Evolutionary conservation across 2,329 filamentous ascomycete species (phyloP).

Genomic region (Parastagonospora avenae): DNA sequence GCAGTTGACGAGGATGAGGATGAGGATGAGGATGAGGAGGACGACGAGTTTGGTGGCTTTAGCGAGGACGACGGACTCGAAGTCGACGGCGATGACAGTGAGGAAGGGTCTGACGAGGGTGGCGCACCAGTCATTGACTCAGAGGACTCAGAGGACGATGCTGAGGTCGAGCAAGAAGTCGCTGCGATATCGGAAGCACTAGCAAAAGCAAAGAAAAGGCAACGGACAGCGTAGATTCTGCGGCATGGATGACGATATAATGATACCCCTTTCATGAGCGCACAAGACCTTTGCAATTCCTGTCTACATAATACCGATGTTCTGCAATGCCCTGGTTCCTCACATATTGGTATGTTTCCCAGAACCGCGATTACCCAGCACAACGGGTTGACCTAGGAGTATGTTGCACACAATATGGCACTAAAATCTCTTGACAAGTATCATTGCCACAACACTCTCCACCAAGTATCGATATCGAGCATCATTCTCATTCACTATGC

Average conservation of each 20-base stretch:
- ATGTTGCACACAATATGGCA: no score
- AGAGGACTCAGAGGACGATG: conserved; percentile 34
- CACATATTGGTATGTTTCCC: no score
- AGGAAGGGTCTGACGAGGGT: conserved; percentile 25
- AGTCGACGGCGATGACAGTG: conserved; percentile 25
- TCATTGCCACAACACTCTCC: no score
- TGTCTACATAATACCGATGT: no score
- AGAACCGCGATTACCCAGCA: no score
- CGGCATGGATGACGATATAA: conserved; percentile 24
- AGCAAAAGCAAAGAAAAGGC: conserved; percentile 40
- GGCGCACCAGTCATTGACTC: conserved; percentile 14
- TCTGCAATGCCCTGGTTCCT: no score
- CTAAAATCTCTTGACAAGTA: no score
- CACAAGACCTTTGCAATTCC: neutral
- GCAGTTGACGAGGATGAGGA: conserved; percentile 23
- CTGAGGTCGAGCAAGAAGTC: conserved; percentile 39
- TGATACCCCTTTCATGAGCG: conserved; percentile 31
- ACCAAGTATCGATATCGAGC: no score
- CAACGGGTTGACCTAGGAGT: no score
- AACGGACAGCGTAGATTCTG: conserved; percentile 21
- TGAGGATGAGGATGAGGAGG: conserved; percentile 22
- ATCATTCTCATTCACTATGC: no score
- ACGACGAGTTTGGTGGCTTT: conserved; percentile 42
- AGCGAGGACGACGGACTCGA: conserved; percentile 32
- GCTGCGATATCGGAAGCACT: conserved; percentile 42